These are phyloP conservation scores for Hemileccinum impolitum DNA, from an alignment of 768 basidiomycete genomes.

Conservation along the genomic window DNA sequence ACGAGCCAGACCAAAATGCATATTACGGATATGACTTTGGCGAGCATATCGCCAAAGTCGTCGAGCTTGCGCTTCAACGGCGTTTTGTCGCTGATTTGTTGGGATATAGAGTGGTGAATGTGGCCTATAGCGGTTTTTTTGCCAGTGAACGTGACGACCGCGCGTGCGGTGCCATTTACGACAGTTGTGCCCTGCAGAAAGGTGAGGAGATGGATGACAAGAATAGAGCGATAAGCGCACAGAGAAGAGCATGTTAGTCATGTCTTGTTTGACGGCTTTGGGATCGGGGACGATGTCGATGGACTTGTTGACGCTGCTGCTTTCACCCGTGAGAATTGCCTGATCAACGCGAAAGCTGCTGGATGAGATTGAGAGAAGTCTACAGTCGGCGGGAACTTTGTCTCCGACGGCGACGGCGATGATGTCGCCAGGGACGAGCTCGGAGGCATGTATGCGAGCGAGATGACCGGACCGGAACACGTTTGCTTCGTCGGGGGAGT, in stretches of 20 bases:
- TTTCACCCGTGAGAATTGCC: constrained; percentile 95
- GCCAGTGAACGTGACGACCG: constrained; percentile 87
- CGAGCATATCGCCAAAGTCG: constrained; percentile 96
- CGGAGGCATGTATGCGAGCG: constrained; percentile 75
- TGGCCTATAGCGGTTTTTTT: constrained; percentile 89
- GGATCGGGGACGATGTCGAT: constrained; percentile 62
- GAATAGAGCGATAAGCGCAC: constrained; percentile 36
- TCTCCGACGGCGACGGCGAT: constrained; percentile 90
- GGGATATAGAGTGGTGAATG: constrained; percentile 94
- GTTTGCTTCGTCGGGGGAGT: constrained; percentile 95
- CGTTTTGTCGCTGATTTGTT: constrained; percentile 93
- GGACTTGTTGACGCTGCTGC: constrained; percentile 82
- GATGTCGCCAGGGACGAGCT: constrained; percentile 94
- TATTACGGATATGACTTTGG: constrained; percentile 96
- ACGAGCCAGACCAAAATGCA: constrained; percentile 98
- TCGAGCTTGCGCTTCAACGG: constrained; percentile 96
- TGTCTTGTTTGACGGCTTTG: constrained; percentile 94
- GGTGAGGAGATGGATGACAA: neutral
- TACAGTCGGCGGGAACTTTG: constrained; percentile 93
- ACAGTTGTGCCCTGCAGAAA: constrained; percentile 82
- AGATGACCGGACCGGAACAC: constrained; percentile 74
- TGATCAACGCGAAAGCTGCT: constrained; percentile 95
- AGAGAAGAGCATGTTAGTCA: constrained; percentile 95
- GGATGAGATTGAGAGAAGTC: constrained; percentile 84
- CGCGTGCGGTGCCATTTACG: constrained; percentile 87